These are phyloP conservation scores for Ustilago hordei DNA, from an alignment of 1,284 basidiomycete species.

Conservation along the genomic window DNA sequence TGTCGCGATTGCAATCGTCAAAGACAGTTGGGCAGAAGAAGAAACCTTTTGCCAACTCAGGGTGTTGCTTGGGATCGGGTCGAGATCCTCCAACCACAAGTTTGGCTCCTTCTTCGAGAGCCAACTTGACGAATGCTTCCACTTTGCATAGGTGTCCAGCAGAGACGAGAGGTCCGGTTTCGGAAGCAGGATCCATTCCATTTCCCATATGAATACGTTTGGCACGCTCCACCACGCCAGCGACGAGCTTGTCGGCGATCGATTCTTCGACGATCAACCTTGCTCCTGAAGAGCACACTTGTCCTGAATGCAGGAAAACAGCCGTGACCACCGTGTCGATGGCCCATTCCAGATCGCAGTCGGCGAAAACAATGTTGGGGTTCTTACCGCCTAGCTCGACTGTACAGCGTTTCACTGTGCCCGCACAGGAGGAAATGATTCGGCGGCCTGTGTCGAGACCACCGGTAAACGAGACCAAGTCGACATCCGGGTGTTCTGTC, in stretches of 20 bases:
- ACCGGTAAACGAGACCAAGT: slow-evolving; percentile 68
- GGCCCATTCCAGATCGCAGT: slow-evolving; percentile 66
- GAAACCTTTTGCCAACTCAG: slow-evolving; percentile 65
- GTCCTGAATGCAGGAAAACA: slow-evolving; percentile 68
- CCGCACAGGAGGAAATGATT: slow-evolving; percentile 63
- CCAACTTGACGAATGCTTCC: slow-evolving; percentile 61
- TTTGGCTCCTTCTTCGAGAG: slow-evolving; percentile 60
- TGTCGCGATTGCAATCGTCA: slow-evolving; percentile 66
- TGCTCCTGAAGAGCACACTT: slow-evolving; percentile 68
- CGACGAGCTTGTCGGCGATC: slow-evolving; percentile 66
- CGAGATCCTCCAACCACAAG: slow-evolving; percentile 61
- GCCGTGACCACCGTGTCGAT: slow-evolving; percentile 67
- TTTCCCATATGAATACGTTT: slow-evolving; percentile 64
- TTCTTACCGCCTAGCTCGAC: slow-evolving; percentile 69
- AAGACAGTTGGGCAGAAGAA: slow-evolving; percentile 69
- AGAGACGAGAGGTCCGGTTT: slow-evolving; percentile 67
- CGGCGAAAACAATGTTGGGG: slow-evolving; percentile 68
- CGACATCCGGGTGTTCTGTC: slow-evolving; percentile 63
- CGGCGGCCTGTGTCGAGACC: slow-evolving; percentile 65
- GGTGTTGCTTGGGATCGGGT: slow-evolving; percentile 56
- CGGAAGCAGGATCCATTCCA: slow-evolving; percentile 59
- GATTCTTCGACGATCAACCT: slow-evolving; percentile 68
- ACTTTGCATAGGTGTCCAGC: slow-evolving; percentile 64
- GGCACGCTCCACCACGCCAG: slow-evolving; percentile 65
- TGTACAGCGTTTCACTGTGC: slow-evolving; percentile 66